Conservation (phyloP, 2,329 filamentous ascomycete species). For the Pseudogymnoascus sp. region DNA sequence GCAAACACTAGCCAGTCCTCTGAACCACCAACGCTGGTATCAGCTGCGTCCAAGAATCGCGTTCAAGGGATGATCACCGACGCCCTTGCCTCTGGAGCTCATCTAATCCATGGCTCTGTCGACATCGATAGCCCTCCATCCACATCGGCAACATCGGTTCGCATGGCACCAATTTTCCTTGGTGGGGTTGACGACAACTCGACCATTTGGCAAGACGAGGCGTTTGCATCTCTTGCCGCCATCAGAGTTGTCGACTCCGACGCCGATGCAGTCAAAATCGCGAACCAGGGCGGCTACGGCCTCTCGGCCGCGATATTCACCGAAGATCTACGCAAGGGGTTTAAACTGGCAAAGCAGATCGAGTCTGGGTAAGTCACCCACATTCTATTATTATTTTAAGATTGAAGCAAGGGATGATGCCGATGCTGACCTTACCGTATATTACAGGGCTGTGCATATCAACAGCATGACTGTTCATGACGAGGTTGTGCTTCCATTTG, state of each 20-base stretch:
- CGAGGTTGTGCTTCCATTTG: constrained; percentile 39
- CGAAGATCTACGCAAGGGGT: constrained; percentile 20
- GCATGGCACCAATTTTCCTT: constrained; percentile 17
- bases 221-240: constrained; percentile 28
- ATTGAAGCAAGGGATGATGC: not conserved
- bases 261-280: constrained; percentile 31
- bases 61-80: not conserved
- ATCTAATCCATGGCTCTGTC: not conserved
- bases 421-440: not conserved
- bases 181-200: constrained; percentile 26
- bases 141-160: constrained; percentile 12
- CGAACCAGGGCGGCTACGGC: constrained; percentile 35
- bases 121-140: constrained; percentile 16
- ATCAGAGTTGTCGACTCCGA: constrained; percentile 31
- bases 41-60: constrained; percentile 18
- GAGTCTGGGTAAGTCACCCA: constrained; percentile 6
- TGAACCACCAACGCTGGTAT: constrained; percentile 31
- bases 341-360: constrained; percentile 12
- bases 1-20: not conserved
- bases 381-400: not conserved
- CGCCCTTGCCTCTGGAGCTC: not conserved
- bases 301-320: constrained; percentile 32
- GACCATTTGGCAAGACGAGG: constrained; percentile 29
- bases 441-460: constrained; percentile 39
- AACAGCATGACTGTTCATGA: constrained; percentile 44